These are phyloP conservation scores for Trametes elegans DNA, from an alignment of 768 basidiomycete species.

Conservation along the genomic window DNA sequence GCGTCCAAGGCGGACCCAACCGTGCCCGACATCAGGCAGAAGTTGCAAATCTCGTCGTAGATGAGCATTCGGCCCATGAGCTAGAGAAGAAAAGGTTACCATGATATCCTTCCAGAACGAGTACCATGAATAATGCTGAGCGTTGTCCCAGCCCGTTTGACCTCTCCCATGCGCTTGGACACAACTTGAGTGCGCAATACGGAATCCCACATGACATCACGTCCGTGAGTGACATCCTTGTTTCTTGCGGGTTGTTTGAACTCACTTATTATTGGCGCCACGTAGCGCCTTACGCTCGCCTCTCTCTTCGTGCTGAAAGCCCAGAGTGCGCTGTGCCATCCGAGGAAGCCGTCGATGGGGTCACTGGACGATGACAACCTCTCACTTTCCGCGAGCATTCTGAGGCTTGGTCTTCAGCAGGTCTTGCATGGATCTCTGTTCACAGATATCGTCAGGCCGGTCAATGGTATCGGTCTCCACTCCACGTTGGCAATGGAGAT, in stretches of 20 bases:
- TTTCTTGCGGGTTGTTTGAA: background rate
- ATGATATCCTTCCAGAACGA: background rate
- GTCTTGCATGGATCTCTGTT: too few relatives aligned
- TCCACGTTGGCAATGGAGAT: too few relatives aligned
- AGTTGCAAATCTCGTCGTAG: constrained; percentile 71
- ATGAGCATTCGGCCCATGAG: constrained; percentile 74
- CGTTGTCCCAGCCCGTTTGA: constrained; percentile 51
- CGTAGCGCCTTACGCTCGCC: constrained; percentile 69
- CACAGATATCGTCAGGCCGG: background rate
- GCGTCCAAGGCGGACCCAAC: constrained; percentile 55
- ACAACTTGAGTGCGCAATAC: constrained; percentile 69
- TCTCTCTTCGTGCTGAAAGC: constrained; percentile 60
- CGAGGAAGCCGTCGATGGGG: constrained; percentile 58
- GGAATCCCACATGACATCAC: constrained; percentile 80
- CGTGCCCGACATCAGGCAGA: constrained; percentile 57
- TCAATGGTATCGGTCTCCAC: too few relatives aligned
- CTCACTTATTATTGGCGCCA: background rate
- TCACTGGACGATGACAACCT: constrained; percentile 24
- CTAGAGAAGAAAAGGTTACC: constrained; percentile 56
- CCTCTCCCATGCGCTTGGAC: constrained; percentile 71
- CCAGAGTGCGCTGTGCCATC: constrained; percentile 52
- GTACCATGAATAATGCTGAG: background rate
- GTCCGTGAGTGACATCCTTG: constrained; percentile 51
- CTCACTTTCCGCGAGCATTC: background rate
- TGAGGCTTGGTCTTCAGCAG: too few relatives aligned